Evolutionary conservation across 2,329 filamentous ascomycete genomes (phyloP), one percentile per base, ranked within the genome.

Genomic region (Monosporascus sp.): DNA sequence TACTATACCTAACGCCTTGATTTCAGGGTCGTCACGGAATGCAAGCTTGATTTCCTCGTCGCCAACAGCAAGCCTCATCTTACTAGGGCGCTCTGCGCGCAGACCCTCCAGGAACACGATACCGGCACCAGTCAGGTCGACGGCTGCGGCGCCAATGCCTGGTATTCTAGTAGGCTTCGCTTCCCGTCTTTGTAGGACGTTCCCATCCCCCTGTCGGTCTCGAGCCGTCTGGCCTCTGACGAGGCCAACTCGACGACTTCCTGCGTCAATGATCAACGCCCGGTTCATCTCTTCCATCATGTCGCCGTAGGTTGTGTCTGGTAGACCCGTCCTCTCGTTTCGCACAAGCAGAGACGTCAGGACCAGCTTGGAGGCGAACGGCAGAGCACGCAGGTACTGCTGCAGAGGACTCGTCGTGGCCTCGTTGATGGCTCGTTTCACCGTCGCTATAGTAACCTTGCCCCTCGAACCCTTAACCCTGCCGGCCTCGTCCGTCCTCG

Each of bases 341-440:
- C 90, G 82, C 27, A 89, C 81, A 38, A 97, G 72, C 17, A 99
- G 75, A 6, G 91, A 90, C 2, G 90, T 86, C 50, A 99, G 83
- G 60, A 97, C 85, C 37, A 97, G 76, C 66, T 97, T 97, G 14
- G 87, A 85, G 25, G 86, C 81, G 42, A 97, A 79, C 0, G 94
- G 90, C 22, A 97, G 80, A 18, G 85, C 82, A 48, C 90, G 88
- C 37, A 99, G 80, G 65, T 91, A 91, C 67, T 94, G 90, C 67
- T 97, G 93, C 53, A 97, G 76, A 2, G 94, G 94, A 52, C 90
- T 96, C 4, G 89, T 91, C 1, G 93, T 97, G 5, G 93, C 92
- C 73, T 99, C 94, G 63, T 89, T 89, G 70, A 99, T 97, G 37
- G 94, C 94, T 65, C 89, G 85, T 70, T 96, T 96, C 68, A 97